Conservation (phyloP, 1,284 basidiomycete genomes). For the Sutorius eximius region DNA sequence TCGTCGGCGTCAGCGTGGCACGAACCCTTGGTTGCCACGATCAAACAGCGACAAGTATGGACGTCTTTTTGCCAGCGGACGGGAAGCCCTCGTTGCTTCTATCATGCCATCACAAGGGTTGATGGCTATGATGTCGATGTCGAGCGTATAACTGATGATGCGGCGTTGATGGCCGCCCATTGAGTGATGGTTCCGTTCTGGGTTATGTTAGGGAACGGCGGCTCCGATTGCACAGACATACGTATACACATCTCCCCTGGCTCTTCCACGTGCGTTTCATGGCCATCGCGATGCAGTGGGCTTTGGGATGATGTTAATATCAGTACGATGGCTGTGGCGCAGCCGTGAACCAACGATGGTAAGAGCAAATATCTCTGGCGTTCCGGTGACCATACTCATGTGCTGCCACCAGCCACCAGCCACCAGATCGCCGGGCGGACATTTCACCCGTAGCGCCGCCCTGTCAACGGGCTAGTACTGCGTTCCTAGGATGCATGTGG, state of each 20-base stretch:
- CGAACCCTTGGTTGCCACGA: slow-evolving; percentile 5
- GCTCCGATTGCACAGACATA: slow-evolving; percentile 8
- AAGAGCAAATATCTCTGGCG: neutral
- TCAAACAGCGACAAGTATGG: neutral
- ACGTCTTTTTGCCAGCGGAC: neutral
- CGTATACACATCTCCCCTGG: neutral
- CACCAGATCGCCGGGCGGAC: neutral
- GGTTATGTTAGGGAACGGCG: neutral
- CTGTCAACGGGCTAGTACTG: neutral
- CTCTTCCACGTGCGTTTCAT: slow-evolving; percentile 23
- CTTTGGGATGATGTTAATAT: neutral
- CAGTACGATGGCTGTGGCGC: neutral
- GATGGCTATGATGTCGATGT: slow-evolving; percentile 17
- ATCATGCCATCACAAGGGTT: slow-evolving; percentile 1
- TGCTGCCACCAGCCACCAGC: neutral
- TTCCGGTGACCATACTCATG: slow-evolving; percentile 18
- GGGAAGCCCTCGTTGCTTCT: neutral
- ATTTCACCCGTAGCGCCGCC: neutral
- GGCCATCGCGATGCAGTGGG: slow-evolving; percentile 8
- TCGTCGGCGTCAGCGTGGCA: neutral
- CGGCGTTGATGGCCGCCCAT: slow-evolving; percentile 13
- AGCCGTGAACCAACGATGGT: neutral
- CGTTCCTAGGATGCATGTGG: slow-evolving; percentile 4
- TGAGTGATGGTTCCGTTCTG: slow-evolving; percentile 6
- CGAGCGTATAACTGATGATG: slow-evolving; percentile 3